Base-by-base conservation (phyloP, 1,284 basidiomycete genomes). In the Fomitopsis palustris region DNA sequence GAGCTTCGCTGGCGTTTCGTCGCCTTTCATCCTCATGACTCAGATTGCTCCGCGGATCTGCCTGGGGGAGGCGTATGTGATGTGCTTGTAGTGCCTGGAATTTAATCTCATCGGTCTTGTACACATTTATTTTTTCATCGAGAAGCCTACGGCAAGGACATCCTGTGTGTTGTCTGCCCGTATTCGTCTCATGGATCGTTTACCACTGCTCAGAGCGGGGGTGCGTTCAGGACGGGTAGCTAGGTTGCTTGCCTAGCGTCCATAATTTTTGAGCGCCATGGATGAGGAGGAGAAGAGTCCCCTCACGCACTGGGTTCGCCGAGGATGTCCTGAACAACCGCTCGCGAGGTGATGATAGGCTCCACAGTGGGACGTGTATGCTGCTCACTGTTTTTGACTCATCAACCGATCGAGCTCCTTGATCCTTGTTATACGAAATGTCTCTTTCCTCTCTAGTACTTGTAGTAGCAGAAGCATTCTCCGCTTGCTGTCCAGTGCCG, bases 401-500 rank as follows among this genome's bases (percentile, higher is more conserved):
- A 65, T 27, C 3, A 65, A 45, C 9, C 31, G 42, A 0, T 45
- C 41, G 2, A 65, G 54, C 42, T 64, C 61, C 4, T 54, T 14
- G 27, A 64, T 55, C n/a, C 63, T 56, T 17, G 54, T 31, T 1
- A 53, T 56, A 0, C 63, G 63, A 17, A 65, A 59, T 14, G 49
- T 57, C 38, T 63, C 63, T 37, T 67, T 67, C 17, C 52, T 56
- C 37, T 67, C 62, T 5, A 67, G 45, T 2, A 65, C 52, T 33
- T 59, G 42, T 9, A 67, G 39, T 1, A 67, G 54, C 6, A 62
- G 25, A 17, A 17, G 43, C 0, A 61, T 57, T 8, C 52, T 12
- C 7, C 60, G 58, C 52, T 64, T 62, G 16, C 55, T 45, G 17
- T 63, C 58, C 4, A 64, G 57, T 4, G 23, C 41, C 7, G 14